Percentiles rank a stretch among this genome's conserved stretches.
Conservation (phyloP, 495 filamentous ascomycete species). For the Monascus purpureus region DNA sequence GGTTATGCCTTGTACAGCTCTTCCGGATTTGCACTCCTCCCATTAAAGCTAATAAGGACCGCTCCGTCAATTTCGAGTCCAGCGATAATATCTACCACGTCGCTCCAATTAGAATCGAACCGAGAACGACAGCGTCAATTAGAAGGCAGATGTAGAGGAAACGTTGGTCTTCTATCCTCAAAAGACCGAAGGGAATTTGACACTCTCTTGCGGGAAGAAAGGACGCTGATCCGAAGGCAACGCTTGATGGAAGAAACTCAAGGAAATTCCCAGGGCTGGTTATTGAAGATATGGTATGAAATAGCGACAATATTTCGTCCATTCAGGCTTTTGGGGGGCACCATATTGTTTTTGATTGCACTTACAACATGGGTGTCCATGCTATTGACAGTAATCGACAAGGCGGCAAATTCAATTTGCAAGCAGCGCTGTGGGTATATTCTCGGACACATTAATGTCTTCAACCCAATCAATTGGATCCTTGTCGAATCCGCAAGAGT, state of each 20-base stretch:
- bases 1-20: constrained; percentile 84
- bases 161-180: constrained; percentile 54
- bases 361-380: constrained; percentile 76
- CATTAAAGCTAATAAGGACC: constrained; percentile 79
- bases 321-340: constrained; percentile 72
- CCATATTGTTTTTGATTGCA: constrained; percentile 56
- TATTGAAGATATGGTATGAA: constrained; percentile 63
- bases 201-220: constrained; percentile 71
- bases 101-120: constrained; percentile 68
- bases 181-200: constrained; percentile 87
- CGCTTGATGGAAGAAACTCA: constrained; percentile 68
- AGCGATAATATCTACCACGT: constrained; percentile 56
- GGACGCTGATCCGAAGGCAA: constrained; percentile 80
- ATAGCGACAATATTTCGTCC: constrained; percentile 65
- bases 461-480: constrained; percentile 89
- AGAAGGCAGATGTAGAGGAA: constrained; percentile 71
- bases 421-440: constrained; percentile 86
- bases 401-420: constrained; percentile 88
- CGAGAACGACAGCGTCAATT: constrained; percentile 83
- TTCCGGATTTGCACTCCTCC: constrained; percentile 75
- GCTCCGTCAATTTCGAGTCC: constrained; percentile 70
- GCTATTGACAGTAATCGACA: constrained; percentile 92
- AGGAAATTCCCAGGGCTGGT: constrained; percentile 54
- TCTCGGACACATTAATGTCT: constrained; percentile 78
- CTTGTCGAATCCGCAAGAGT: constrained; percentile 68